phyloP scores from a whole-genome alignment of 306 rosid genomes.

The Parietaria judaica region DNA sequence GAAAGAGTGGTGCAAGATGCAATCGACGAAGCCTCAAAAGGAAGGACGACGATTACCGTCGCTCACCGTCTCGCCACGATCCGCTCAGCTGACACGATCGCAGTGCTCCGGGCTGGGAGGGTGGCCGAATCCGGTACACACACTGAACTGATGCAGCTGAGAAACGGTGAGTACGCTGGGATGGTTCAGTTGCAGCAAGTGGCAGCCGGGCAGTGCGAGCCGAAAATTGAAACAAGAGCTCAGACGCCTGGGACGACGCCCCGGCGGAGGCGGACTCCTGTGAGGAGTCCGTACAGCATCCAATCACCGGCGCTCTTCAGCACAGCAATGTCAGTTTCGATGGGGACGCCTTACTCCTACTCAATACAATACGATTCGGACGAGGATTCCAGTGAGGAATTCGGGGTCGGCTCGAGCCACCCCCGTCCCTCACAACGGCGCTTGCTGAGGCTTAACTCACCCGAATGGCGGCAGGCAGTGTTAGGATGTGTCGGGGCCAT shows the following conservation, averaged over 20 bases:
- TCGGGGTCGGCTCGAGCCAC: conserved; percentile 27
- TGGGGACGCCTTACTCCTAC: conserved; percentile 76
- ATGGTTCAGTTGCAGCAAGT: conserved; percentile 75
- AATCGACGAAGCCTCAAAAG: conserved; percentile 75
- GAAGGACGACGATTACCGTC: conserved; percentile 70
- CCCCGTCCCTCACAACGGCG: conserved; percentile 70
- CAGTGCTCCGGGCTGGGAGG: conserved; percentile 61
- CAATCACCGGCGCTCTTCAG: conserved; percentile 58
- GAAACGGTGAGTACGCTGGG: conserved; percentile 52
- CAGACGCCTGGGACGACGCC: conserved; percentile 31
- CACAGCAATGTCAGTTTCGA: conserved; percentile 47
- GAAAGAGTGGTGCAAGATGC: conserved; percentile 82
- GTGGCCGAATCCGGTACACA: conserved; percentile 68
- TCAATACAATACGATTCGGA: conserved; percentile 53
- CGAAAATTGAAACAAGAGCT: conserved; percentile 22
- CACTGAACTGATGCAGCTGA: conserved; percentile 48
- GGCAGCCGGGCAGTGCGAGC: conserved; percentile 39
- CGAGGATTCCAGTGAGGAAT: conserved; percentile 48
- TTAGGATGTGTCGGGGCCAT: conserved; percentile 82
- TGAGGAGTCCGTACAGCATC: conserved; percentile 26
- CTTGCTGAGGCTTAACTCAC: conserved; percentile 61
- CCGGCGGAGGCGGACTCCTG: conserved; percentile 32
- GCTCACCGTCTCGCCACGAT: conserved; percentile 78
- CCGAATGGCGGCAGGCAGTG: conserved; percentile 67
- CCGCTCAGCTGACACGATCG: conserved; percentile 43